phyloP scores from a whole-genome alignment of 2,329 filamentous ascomycete species.

The Stromatinia cepivora region DNA sequence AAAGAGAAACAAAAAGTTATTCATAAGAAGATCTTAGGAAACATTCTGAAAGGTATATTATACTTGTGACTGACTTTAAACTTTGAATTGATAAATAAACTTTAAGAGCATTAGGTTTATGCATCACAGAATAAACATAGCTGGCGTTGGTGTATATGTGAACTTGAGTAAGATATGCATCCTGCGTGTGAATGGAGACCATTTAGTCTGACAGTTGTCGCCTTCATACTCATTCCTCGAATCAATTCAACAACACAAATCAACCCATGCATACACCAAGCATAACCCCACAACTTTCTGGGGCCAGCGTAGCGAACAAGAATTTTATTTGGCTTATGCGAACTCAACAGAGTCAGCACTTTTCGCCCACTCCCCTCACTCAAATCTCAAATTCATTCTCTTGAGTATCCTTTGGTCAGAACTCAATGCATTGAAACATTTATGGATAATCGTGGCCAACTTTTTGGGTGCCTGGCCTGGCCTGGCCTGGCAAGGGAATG shows the following conservation, averaged over 20 bases:
- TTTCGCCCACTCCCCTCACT: too few species aligned
- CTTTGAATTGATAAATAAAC: not conserved
- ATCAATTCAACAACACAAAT: slow-evolving; percentile 7
- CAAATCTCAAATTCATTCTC: not conserved
- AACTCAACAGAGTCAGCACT: not conserved
- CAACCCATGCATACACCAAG: slow-evolving; percentile 2
- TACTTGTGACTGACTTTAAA: not conserved
- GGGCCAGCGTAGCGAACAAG: not conserved
- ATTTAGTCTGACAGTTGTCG: slow-evolving; percentile 21
- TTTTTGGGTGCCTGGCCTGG: not conserved
- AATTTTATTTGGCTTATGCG: not conserved
- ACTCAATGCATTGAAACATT: not conserved
- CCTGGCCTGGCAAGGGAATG: not conserved
- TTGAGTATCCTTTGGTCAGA: not conserved
- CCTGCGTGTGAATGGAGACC: slow-evolving; percentile 2
- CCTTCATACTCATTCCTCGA: slow-evolving; percentile 16
- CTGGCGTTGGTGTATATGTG: not conserved
- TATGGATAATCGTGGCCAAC: slow-evolving; percentile 1
- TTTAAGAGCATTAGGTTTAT: slow-evolving; percentile 10
- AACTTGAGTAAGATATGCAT: slow-evolving; percentile 14
- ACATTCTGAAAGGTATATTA: not conserved
- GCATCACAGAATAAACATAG: slow-evolving; percentile 10
- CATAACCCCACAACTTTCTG: slow-evolving; percentile 15
- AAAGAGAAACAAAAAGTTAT: not conserved
- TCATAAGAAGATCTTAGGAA: too few species aligned